These are phyloP conservation scores for Gaultheria prostrata DNA, from an alignment of 148 eudicot genomes.

Conservation along the genomic window DNA sequence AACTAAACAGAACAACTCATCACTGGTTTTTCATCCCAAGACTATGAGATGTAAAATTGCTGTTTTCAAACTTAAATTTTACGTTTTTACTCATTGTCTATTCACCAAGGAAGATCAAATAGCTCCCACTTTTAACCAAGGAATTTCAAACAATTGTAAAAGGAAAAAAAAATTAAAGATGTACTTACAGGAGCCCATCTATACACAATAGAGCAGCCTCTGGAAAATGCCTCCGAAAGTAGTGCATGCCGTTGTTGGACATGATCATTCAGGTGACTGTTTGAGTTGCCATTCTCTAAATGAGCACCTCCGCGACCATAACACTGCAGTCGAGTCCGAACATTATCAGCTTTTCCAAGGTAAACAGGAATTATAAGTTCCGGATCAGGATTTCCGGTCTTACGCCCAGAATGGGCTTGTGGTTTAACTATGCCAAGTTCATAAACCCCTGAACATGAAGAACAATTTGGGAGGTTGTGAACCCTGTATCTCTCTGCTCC, in stretches of 20 bases:
- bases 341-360: conserved; percentile 80
- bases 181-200: conserved; percentile 89
- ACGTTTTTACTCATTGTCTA: neutral
- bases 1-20: neutral
- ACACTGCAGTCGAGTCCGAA: conserved; percentile 64
- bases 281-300: conserved; percentile 46
- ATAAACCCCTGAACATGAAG: conserved; percentile 64
- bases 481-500: conserved; percentile 82
- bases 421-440: conserved; percentile 63
- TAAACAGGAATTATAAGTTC: conserved; percentile 55
- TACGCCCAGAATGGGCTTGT: conserved; percentile 32
- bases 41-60: neutral
- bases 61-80: neutral
- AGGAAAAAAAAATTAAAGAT: neutral
- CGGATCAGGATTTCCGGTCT: conserved; percentile 35
- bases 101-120: neutral
- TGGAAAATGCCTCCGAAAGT: conserved; percentile 55
- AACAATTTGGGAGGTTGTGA: conserved; percentile 51
- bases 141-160: neutral
- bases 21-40: neutral
- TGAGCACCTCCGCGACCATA: conserved; percentile 86
- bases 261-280: conserved; percentile 18
- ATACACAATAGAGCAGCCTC: conserved; percentile 60
- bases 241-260: conserved; percentile 31
- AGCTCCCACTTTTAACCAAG: neutral